These are phyloP conservation scores for Shiraia bambusicola DNA, from an alignment of 2,329 filamentous ascomycete species.

Conservation along the genomic window DNA sequence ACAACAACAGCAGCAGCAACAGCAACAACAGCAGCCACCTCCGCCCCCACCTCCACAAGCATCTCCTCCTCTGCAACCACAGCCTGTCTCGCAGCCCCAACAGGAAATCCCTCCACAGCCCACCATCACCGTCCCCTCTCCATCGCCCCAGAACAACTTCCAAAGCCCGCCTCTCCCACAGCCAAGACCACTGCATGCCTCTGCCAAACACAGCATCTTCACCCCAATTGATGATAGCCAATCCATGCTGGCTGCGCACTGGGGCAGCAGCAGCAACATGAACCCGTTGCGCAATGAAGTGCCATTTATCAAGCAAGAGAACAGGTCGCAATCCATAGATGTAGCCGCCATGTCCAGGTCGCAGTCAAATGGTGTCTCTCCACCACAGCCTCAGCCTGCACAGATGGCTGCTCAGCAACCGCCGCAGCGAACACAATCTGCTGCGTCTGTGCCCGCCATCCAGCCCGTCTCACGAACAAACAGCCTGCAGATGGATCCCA, in stretches of 20 bases:
- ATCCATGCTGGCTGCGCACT: constrained; percentile 83
- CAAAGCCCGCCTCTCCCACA: constrained; percentile 58
- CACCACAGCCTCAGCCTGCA: constrained; percentile 53
- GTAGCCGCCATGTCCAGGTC: constrained; percentile 55
- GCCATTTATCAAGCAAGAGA: constrained; percentile 46
- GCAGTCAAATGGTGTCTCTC: constrained; percentile 50
- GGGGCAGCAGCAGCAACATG: constrained; percentile 56
- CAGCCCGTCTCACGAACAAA: constrained; percentile 71
- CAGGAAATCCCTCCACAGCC: constrained; percentile 54
- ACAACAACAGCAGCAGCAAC: constrained; percentile 59
- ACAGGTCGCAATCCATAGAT: constrained; percentile 67
- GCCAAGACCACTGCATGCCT: constrained; percentile 62
- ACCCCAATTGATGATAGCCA: constrained; percentile 93
- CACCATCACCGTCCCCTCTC: constrained; percentile 47
- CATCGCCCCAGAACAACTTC: constrained; percentile 56
- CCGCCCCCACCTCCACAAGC: too few species aligned
- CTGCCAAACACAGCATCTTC: constrained; percentile 88
- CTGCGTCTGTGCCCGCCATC: constrained; percentile 68
- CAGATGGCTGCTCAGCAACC: constrained; percentile 33
- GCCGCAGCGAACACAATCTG: constrained; percentile 55
- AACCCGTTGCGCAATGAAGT: constrained; percentile 49
- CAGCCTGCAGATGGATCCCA: constrained; percentile 67
- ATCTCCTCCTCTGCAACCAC: constrained; percentile 75
- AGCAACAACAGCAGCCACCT: constrained; percentile 66
- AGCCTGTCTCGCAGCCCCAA: constrained; percentile 71